A percentile compares a stretch with the other conserved stretches of the same genome.
phyloP scores from a whole-genome alignment of 805 yeast genomes.

The Lachancea fermentati region DNA sequence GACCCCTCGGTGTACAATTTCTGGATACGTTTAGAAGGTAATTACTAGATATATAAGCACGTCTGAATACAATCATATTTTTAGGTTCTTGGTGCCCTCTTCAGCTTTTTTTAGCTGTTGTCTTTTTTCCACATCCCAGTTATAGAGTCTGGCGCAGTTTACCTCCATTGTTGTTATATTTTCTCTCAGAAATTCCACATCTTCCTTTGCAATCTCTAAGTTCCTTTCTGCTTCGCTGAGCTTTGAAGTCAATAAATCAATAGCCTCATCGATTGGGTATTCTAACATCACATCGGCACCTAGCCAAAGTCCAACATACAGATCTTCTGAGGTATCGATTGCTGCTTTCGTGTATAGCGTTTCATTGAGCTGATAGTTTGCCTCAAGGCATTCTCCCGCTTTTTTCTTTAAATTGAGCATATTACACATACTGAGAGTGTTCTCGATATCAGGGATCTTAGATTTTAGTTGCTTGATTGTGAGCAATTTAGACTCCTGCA shows the following conservation, averaged over 20 bases:
- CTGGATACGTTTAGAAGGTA: conserved; percentile 52
- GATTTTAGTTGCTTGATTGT: conserved; percentile 29
- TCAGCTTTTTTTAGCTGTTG: conserved; percentile 36
- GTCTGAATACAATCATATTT: conserved; percentile 3
- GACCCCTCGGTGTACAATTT: conserved; percentile 57
- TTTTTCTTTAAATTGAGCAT: conserved; percentile 48
- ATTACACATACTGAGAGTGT: conserved; percentile 70
- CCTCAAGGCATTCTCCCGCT: conserved; percentile 43
- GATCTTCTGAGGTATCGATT: conserved; percentile 47
- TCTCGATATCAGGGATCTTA: conserved; percentile 88
- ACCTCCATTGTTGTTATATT: conserved; percentile 98
- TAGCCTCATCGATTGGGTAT: conserved; percentile 86
- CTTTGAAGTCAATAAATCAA: conserved; percentile 57
- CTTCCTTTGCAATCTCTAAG: conserved; percentile 65
- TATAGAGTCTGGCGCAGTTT: conserved; percentile 86
- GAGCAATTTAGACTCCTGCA: conserved; percentile 47
- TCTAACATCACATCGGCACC: conserved; percentile 98
- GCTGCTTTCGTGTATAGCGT: conserved; percentile 83
- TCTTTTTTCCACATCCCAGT: conserved; percentile 82
- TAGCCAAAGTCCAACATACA: conserved; percentile 81
- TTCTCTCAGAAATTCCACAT: conserved; percentile 81
- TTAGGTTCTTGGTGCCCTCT: conserved; percentile 7
- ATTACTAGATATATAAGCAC: conserved; percentile 2
- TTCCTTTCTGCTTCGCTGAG: conserved; percentile 57
- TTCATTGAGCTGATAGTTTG: conserved; percentile 90